Evolutionary conservation across 371 early-diverging fungal genomes (phyloP).

Genomic region (Mortierella sp.): DNA sequence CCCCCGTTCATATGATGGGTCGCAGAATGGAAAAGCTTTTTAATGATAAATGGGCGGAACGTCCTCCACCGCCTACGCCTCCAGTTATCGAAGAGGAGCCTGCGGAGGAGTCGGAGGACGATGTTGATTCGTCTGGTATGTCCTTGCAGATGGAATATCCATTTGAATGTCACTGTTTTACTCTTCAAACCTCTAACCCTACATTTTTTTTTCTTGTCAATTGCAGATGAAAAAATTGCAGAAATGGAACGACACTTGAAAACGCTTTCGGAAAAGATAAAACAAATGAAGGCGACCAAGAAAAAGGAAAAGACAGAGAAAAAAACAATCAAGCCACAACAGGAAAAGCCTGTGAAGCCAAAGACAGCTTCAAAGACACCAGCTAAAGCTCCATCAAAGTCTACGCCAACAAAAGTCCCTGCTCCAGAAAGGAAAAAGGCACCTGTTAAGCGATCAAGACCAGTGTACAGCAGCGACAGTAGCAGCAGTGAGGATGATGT

Average conservation of each 20-base stretch:
- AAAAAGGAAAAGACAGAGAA: conserved; percentile 67
- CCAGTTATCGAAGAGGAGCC: conserved; percentile 28
- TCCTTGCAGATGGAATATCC: background rate
- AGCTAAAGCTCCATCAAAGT: conserved; percentile 35
- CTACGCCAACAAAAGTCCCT: conserved; percentile 30
- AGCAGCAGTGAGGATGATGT: conserved; percentile 59
- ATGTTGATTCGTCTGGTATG: conserved; percentile 40
- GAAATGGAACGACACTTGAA: conserved; percentile 74
- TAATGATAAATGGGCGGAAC: conserved; percentile 87
- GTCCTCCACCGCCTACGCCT: conserved; percentile 61
- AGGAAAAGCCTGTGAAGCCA: conserved; percentile 31
- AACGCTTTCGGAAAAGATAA: conserved; percentile 73
- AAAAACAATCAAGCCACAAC: conserved; percentile 21
- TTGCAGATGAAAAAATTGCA: conserved; percentile 68
- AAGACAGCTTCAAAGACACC: conserved; percentile 30
- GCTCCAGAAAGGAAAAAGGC: conserved; percentile 46
- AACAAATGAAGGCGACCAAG: conserved; percentile 68
- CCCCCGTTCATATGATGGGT: conserved; percentile 92
- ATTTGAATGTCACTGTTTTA: background rate
- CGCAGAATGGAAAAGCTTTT: conserved; percentile 84
- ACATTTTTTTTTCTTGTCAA: background rate
- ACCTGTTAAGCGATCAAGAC: conserved; percentile 31
- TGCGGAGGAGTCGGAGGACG: conserved; percentile 58
- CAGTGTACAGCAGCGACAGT: conserved; percentile 51
- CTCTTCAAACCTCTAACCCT: background rate